Conservation (phyloP, 306 rosid species). For the Malus fusca region DNA sequence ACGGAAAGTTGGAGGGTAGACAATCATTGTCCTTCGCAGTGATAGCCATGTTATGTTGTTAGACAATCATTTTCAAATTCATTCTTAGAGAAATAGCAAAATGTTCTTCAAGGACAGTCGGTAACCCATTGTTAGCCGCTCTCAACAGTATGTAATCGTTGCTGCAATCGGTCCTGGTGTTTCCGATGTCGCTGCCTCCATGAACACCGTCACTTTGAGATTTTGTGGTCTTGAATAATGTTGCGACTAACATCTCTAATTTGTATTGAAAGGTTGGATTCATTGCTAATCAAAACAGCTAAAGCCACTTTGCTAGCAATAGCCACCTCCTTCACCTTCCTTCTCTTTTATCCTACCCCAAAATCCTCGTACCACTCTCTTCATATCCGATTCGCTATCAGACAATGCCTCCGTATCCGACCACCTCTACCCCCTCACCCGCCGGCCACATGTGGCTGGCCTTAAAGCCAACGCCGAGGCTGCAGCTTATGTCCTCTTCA, state of each 20-base stretch:
- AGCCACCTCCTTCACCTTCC: slow-evolving; percentile 21
- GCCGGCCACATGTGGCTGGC: slow-evolving; percentile 57
- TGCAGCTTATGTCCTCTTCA: slow-evolving; percentile 41
- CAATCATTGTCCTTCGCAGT: no score
- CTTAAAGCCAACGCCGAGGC: slow-evolving; percentile 59
- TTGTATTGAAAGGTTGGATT: background rate
- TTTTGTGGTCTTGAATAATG: no score
- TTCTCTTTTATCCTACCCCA: slow-evolving; percentile 30
- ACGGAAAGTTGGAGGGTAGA: no score
- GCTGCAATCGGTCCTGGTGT: no score
- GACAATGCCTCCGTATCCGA: slow-evolving; percentile 41
- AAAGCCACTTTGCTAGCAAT: slow-evolving; percentile 27
- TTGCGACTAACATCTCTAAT: background rate
- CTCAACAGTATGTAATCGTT: no score
- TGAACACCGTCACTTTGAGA: no score
- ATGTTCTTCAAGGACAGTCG: no score
- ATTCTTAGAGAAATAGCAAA: no score
- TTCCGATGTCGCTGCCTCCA: no score
- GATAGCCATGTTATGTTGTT: no score
- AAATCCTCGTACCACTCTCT: slow-evolving; percentile 55
- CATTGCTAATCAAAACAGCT: slow-evolving; percentile 22
- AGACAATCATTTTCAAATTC: background rate
- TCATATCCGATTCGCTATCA: slow-evolving; percentile 37
- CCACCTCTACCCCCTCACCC: slow-evolving; percentile 48
- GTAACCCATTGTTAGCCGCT: background rate